A percentile compares a stretch with the other conserved stretches of the same genome.
Conservation (phyloP, 78 protist genomes). For the Monosiga brevicollis region DNA sequence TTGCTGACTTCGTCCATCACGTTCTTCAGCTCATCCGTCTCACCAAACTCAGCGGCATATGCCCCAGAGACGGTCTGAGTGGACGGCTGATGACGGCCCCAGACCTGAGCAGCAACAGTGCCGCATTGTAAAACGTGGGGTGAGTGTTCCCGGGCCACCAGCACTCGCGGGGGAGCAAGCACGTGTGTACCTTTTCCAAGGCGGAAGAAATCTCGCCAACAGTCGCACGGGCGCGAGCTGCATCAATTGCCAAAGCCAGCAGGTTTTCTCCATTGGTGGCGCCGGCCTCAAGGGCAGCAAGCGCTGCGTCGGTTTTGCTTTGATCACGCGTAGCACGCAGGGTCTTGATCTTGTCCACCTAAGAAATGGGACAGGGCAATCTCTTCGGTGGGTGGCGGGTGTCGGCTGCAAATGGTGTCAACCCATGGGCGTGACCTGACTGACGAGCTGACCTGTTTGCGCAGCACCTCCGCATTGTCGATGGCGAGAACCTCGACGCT, state of each 20-base stretch:
- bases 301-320: not conserved
- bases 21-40: not conserved
- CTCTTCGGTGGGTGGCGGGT: no score
- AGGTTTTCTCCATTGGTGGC: slow-evolving; percentile 51
- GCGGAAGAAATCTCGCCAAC: slow-evolving; percentile 93
- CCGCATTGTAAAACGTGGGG: no score
- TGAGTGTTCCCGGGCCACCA: no score
- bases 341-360: slow-evolving; percentile 10
- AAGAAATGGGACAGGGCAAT: not conserved
- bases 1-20: not conserved
- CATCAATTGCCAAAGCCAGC: slow-evolving; percentile 60
- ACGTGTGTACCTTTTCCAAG: slow-evolving; percentile 60
- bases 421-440: no score
- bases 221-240: slow-evolving; percentile 78
- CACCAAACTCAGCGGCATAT: slow-evolving; percentile 35
- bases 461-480: slow-evolving; percentile 29
- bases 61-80: slow-evolving; percentile 65
- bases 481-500: slow-evolving; percentile 42
- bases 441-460: slow-evolving; percentile 20
- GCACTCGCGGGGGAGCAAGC: slow-evolving; percentile 2
- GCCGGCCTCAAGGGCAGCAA: no score
- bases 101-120: not conserved
- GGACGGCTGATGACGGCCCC: slow-evolving; percentile 37
- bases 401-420: no score
- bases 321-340: slow-evolving; percentile 4